Evolutionary conservation across 495 filamentous ascomycete genomes (phyloP), one percentile per base, ranked within the genome.

Genomic region (Lasiosphaeriaceae sp.): DNA sequence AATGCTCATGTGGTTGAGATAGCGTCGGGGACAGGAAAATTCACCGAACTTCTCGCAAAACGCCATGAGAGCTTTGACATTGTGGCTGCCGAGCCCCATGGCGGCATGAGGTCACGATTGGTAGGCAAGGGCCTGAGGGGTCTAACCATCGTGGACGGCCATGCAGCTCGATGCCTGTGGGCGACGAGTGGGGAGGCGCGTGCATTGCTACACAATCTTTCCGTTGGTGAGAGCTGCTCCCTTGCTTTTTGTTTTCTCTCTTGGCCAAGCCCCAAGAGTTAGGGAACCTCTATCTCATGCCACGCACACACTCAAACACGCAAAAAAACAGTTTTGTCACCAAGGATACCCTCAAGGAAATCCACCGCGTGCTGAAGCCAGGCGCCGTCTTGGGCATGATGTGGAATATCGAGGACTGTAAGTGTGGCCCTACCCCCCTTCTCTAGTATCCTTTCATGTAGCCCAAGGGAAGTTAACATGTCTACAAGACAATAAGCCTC

Each of bases 321-420:
- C n/a, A n/a, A n/a, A n/a, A n/a, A 20, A 14, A 43, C 39, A 85
- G 84, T 83, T 88, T 88, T 66, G 81, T 85, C 22, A 83, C 73
- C 47, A 66, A 74, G 11, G 74, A 77, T 19, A 66, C 85, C 4
- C 68, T 89, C 22, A 71, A 73, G 37, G 80, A 84, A 45, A 83
- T 89, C 7, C 74, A 84, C 54, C 78, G 83, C 39, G 76, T 83
- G 0, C 63, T 89, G 26, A 73, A 66, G 22, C 77, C 77, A 0
- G 74, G 73, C 16, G 80, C 76, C 19, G 64, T 64, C 1, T 69
- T 89, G 12, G 85, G 80, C 4, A 72, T 86, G 67, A 82, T 88
- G 17, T 88, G 85, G 80, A 86, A 88, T 48, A 68, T 83, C 47
- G 85, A 88, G 66, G 84, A 86, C 54, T 87, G 82, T 84, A 55